These are phyloP conservation scores for Saccharum hybrid DNA, from an alignment of 202 grass and related monocot species.

Conservation along the genomic window DNA sequence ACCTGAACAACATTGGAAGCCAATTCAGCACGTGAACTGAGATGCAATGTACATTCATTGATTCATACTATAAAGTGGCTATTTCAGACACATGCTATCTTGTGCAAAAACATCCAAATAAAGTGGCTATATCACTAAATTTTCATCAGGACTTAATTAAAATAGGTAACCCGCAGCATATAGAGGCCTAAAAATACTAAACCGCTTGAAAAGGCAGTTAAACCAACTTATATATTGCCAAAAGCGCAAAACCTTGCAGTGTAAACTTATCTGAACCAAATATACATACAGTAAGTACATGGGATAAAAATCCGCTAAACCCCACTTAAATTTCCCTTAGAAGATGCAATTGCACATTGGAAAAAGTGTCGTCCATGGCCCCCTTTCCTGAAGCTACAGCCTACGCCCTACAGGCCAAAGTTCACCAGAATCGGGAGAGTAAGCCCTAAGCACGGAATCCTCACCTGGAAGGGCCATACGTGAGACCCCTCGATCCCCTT, in stretches of 20 bases:
- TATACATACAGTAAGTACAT: neutral
- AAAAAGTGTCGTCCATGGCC: neutral
- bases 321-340: neutral
- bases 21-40: slow-evolving; percentile 39
- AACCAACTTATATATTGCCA: neutral
- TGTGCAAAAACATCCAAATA: neutral
- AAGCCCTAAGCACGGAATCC: slow-evolving; percentile 27
- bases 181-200: neutral
- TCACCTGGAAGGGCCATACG: slow-evolving; percentile 96
- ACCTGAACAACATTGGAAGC: slow-evolving; percentile 55
- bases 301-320: neutral
- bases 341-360: neutral
- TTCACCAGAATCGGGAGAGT: neutral
- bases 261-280: slow-evolving; percentile 1
- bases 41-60: neutral
- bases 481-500: slow-evolving; percentile 82
- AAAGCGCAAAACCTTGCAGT: neutral
- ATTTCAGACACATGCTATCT: neutral
- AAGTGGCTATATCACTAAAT: neutral
- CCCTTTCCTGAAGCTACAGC: neutral
- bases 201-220: neutral
- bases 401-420: neutral
- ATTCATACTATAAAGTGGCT: neutral
- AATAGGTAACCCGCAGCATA: neutral
- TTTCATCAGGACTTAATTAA: neutral